Base-by-base conservation (phyloP, 2,329 filamentous ascomycete species). In the Diplocarpon rosae region DNA sequence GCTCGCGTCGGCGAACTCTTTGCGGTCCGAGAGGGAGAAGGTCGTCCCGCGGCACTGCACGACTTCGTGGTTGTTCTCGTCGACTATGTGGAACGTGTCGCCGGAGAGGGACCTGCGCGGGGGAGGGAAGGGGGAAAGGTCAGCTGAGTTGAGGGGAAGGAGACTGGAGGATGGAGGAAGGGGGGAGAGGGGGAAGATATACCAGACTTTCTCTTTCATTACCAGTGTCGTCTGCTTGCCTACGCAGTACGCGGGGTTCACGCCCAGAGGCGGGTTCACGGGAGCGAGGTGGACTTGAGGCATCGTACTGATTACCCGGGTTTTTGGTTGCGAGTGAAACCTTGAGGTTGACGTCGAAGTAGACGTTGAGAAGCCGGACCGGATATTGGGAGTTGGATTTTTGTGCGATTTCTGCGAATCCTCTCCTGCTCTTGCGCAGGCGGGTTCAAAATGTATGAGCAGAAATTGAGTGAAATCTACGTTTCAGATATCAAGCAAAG, bases 61-160 rank as follows among this genome's bases (percentile, higher is more conserved):
- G 6, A 59, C 51, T 43, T 53, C 50, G 14, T 68, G 63, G 16
- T 76, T 76, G 47, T 69, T 70, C 36, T 68, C 62, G 5, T 72
- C 69, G 43, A 69, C 72, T 60, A 84, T 73, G 51, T 75, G 72
- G 63, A 83, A 84, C 60, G 70, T 75, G 63, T 83, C 78, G 46
- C 77, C 76, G 1, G 71, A 71, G 8, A 81, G 63, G 2, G 78
- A 48, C 44, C 43, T 46, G 20, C 7, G 20, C 7, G 20, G 7
- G 5, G 16, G 10, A 12, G 30, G 30, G n/a, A 10, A 13, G 10
- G 15, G 30, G 30, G n/a, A 9, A 4, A 16, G 20, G 34, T 30
- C 27, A 24, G 43, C 17, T 28, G 14, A 32, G 31, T 30, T n/a
- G 24, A 20, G 9, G 16, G 13, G 35, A n/a, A 37, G 11, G n/a